These are phyloP conservation scores for Achaetomiella virescens DNA, from an alignment of 495 filamentous ascomycete genomes.

Conservation along the genomic window DNA sequence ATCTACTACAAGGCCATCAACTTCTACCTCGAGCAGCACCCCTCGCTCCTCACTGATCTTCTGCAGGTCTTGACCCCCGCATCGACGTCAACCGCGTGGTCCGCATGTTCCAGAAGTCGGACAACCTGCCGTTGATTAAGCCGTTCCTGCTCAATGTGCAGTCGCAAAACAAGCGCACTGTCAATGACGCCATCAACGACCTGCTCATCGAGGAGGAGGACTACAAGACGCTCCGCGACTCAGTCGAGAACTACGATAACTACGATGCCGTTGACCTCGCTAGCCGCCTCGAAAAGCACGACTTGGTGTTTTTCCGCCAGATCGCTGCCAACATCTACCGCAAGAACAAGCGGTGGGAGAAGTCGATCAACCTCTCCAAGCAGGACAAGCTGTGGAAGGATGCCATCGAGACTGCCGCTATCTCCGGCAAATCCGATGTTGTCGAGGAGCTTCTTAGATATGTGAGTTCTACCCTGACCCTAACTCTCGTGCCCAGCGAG, in stretches of 20 bases:
- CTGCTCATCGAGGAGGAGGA: slow-evolving; percentile 98
- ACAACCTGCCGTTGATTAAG: slow-evolving; percentile 98
- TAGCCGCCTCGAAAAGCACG: slow-evolving; percentile 88
- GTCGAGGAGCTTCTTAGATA: slow-evolving; percentile 95
- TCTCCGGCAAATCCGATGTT: slow-evolving; percentile 81
- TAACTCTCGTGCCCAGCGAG: background rate
- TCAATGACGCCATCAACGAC: slow-evolving; percentile 98
- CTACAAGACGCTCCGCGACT: slow-evolving; percentile 96
- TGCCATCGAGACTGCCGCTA: slow-evolving; percentile 97
- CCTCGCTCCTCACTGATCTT: slow-evolving; percentile 88
- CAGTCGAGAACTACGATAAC: slow-evolving; percentile 97
- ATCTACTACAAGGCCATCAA: slow-evolving; percentile 98
- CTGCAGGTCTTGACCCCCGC: slow-evolving; percentile 85
- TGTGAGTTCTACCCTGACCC: slow-evolving; percentile 54
- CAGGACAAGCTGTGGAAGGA: slow-evolving; percentile 99
- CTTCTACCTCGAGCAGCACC: slow-evolving; percentile 97
- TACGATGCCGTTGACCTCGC: slow-evolving; percentile 97
- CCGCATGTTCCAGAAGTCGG: slow-evolving; percentile 95
- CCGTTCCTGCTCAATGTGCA: slow-evolving; percentile 97
- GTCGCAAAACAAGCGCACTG: slow-evolving; percentile 91
- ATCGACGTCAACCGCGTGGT: slow-evolving; percentile 99
- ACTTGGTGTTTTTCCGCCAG: slow-evolving; percentile 98
- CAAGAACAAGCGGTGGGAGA: slow-evolving; percentile 99
- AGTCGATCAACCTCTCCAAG: slow-evolving; percentile 97
- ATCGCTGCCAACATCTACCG: slow-evolving; percentile 98